Conservation (phyloP, 2,329 filamentous ascomycete genomes). For the Verticillium zaregamsianum region DNA sequence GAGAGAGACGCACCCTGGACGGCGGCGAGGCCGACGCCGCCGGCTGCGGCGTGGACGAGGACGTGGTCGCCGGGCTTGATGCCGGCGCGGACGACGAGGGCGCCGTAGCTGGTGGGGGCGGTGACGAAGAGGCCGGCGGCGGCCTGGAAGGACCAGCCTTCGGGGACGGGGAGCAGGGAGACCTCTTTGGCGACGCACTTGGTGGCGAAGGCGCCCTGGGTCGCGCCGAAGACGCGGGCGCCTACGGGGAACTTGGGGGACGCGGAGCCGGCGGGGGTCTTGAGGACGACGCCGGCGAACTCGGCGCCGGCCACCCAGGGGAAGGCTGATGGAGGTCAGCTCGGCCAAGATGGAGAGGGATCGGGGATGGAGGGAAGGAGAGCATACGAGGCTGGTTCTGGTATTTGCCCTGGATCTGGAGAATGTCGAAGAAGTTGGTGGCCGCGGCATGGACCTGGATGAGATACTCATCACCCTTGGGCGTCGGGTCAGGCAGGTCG, state of each 20-base stretch:
- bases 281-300: slow-evolving; percentile 75
- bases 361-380: not conserved
- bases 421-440: slow-evolving; percentile 95
- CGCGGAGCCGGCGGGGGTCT: slow-evolving; percentile 50
- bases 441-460: slow-evolving; percentile 83
- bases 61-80: slow-evolving; percentile 81
- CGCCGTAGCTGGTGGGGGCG: slow-evolving; percentile 84
- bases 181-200: slow-evolving; percentile 65
- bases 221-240: slow-evolving; percentile 79
- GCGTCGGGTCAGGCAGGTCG: slow-evolving; percentile 69
- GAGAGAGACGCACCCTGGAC: slow-evolving; percentile 58
- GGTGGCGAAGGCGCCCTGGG: slow-evolving; percentile 82
- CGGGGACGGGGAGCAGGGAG: slow-evolving; percentile 67
- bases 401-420: slow-evolving; percentile 94
- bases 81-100: slow-evolving; percentile 71
- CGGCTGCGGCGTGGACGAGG: slow-evolving; percentile 86
- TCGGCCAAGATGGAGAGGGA: not conserved
- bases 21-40: slow-evolving; percentile 85
- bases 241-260: slow-evolving; percentile 68
- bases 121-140: slow-evolving; percentile 90
- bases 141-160: slow-evolving; percentile 78
- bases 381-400: slow-evolving; percentile 71
- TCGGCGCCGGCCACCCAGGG: slow-evolving; percentile 86
- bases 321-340: slow-evolving; percentile 43
- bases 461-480: slow-evolving; percentile 72